phyloP scores from a whole-genome alignment of 495 filamentous ascomycete species.

The Penicillium desertorum region DNA sequence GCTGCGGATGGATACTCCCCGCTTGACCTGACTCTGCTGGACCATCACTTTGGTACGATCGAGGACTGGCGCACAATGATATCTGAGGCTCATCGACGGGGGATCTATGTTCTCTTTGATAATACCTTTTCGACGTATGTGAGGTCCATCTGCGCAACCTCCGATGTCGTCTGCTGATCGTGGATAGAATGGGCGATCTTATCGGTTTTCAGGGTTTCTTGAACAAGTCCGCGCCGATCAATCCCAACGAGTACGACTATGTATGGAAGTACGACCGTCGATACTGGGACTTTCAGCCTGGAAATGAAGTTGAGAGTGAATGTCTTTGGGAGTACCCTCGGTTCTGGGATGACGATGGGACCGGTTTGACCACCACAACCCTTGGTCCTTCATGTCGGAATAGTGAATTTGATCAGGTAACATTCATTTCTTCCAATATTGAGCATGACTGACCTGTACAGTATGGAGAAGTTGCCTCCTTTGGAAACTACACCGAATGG shows the following conservation, averaged over 20 bases:
- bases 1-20: conserved; percentile 38
- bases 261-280: conserved; percentile 42
- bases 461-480: conserved; percentile 41
- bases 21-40: conserved; percentile 38
- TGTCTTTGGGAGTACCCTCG: conserved; percentile 12
- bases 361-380: conserved; percentile 11
- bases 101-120: conserved; percentile 40
- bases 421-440: conserved; percentile 3
- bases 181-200: conserved; percentile 41
- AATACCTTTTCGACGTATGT: conserved; percentile 39
- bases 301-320: conserved; percentile 22
- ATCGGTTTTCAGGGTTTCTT: conserved; percentile 46
- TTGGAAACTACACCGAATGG: conserved; percentile 42
- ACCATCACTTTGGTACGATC: conserved; percentile 38
- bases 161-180: conserved; percentile 2
- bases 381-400: conserved; percentile 19
- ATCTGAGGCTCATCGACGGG: conserved; percentile 32
- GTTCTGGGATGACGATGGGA: conserved; percentile 9
- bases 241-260: conserved; percentile 39
- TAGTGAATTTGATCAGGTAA: conserved; percentile 29
- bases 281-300: conserved; percentile 42
- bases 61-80: conserved; percentile 35
- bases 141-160: conserved; percentile 2
- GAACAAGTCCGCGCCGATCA: conserved; percentile 42
- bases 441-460: conserved; percentile 10